phyloP scores from a whole-genome alignment of 2,329 filamentous ascomycete species.

The Epichloe gansuensis region DNA sequence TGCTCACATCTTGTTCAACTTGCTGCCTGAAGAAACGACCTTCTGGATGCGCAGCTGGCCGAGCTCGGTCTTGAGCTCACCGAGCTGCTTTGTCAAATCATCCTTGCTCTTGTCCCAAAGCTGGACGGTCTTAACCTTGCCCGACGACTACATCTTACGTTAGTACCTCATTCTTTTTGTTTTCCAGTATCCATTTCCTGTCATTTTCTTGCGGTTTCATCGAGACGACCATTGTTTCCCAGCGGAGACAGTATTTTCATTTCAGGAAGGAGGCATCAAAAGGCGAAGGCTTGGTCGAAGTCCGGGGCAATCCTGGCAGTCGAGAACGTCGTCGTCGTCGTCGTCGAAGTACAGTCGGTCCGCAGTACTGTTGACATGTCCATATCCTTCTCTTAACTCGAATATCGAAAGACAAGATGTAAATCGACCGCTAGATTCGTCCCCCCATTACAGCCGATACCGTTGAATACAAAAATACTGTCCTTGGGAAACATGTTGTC shows the following conservation, averaged over 20 bases:
- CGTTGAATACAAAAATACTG: background rate
- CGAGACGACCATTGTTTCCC: background rate
- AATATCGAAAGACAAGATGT: background rate
- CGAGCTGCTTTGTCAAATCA: conserved; percentile 89
- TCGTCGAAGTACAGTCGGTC: background rate
- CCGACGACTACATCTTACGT: conserved; percentile 25
- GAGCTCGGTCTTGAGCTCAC: conserved; percentile 91
- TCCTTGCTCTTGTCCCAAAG: conserved; percentile 99
- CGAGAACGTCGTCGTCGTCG: background rate
- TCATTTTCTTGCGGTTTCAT: background rate
- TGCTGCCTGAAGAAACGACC: conserved; percentile 87
- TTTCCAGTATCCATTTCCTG: background rate
- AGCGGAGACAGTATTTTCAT: background rate
- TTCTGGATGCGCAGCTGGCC: conserved; percentile 96
- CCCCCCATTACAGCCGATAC: background rate
- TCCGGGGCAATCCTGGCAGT: background rate
- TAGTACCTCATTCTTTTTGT: background rate
- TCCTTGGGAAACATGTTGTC: background rate
- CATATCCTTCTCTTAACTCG: background rate
- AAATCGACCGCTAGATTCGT: background rate
- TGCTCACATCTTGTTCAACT: conserved; percentile 93
- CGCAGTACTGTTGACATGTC: background rate
- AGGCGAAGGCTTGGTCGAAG: no score
- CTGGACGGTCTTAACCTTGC: conserved; percentile 84
- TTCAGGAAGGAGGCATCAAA: background rate